Evolutionary conservation across 2,329 filamentous ascomycete genomes (phyloP).

Genomic region (Nemania serpens): DNA sequence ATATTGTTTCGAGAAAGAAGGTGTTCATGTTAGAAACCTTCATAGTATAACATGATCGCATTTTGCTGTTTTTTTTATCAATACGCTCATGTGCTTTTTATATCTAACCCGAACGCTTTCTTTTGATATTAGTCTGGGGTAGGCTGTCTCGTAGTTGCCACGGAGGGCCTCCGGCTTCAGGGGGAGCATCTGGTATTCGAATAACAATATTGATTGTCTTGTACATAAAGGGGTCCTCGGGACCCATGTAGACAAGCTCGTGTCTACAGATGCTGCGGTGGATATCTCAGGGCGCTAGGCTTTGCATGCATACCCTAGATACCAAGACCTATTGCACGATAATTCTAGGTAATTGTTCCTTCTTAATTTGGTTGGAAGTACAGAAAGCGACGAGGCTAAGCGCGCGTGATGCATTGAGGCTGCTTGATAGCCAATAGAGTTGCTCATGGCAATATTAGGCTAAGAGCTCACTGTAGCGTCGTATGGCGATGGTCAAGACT

Average conservation of each 20-base stretch:
- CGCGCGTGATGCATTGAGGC: too few relatives aligned
- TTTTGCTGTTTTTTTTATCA: not conserved
- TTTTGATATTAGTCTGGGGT: not conserved
- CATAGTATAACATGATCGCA: too few relatives aligned
- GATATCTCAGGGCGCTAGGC: constrained; percentile 10
- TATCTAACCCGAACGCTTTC: not conserved
- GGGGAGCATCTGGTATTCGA: not conserved
- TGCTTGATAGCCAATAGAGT: too few relatives aligned
- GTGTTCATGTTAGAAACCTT: not conserved
- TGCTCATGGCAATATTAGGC: too few relatives aligned
- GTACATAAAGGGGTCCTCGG: not conserved
- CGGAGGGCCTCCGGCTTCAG: not conserved
- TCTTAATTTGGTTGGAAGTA: not conserved
- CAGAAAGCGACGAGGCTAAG: constrained; percentile 5
- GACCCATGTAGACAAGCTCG: not conserved
- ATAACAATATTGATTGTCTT: not conserved
- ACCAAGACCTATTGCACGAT: constrained; percentile 1
- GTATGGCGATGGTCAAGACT: not conserved
- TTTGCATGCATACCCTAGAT: constrained; percentile 14
- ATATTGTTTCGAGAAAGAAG: not conserved
- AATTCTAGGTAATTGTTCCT: not conserved
- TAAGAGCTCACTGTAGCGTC: not conserved
- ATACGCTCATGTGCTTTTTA: not conserved
- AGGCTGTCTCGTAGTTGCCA: not conserved
- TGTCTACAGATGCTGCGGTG: not conserved